Evolutionary conservation across 371 early-diverging fungal species (phyloP), one percentile per base, ranked within the genome.

Genomic region (Mortierella sp.): DNA sequence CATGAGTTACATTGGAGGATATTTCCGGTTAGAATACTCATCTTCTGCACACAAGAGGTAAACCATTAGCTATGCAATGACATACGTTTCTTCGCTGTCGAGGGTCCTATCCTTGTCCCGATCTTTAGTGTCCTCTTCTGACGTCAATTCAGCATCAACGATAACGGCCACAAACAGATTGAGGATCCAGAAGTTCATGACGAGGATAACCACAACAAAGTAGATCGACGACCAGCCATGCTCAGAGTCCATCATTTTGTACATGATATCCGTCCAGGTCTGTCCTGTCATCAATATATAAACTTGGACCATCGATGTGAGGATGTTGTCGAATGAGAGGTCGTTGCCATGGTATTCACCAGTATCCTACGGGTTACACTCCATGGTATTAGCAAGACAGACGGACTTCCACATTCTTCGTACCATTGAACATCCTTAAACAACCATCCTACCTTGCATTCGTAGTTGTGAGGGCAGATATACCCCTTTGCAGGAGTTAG

Each of bases 141-240:
- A 34, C 34, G 10, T 34, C 4, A 10, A 63, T 88, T 90, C 37
- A 89, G 80, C 29, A 89, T 88, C 88, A 22, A 85, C 85, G 63
- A 88, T 88, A n/a, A 90, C 91, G 13, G 91, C 90, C 40, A 91
- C 85, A 64, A 91, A 90, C 41, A 90, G 68, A 63, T 90, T 90
- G 54, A 90, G 78, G 25, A 91, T 79, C 90, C 89, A 90, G 62
- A 86, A 88, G 65, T 90, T 89, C 83, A 90, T 82, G 34, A 90
- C 79, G 46, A 91, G 70, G 9, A 90, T 86, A 57, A 86, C 81
- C 16, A 86, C 50, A 9, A 88, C 80, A 66, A 89, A 91, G 60
- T 88, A 91, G 27, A 88, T 45, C 40, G 86, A 77, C 2, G 88
- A 83, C 65, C 82, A 78, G 7, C 69, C 57, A 52, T 86, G 87